These are phyloP conservation scores for Quillaja saponaria DNA, from an alignment of 306 rosid species.

Conservation along the genomic window DNA sequence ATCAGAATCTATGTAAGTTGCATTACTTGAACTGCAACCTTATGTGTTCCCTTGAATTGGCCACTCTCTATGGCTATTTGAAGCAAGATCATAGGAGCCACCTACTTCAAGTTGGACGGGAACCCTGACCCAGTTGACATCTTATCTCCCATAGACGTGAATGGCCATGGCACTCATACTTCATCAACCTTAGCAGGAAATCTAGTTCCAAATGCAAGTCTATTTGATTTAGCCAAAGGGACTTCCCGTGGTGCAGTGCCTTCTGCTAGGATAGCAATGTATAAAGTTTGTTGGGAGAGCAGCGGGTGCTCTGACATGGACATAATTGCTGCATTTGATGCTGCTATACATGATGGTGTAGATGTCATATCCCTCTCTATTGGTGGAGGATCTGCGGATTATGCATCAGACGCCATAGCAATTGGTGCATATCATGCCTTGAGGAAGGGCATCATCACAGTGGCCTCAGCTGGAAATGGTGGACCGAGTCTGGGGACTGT, in stretches of 20 bases:
- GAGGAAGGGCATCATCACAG: slow-evolving; percentile 76
- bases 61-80: slow-evolving; percentile 24
- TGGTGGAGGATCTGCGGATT: slow-evolving; percentile 58
- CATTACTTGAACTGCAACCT: slow-evolving; percentile 26
- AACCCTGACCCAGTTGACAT: slow-evolving; percentile 49
- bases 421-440: slow-evolving; percentile 82
- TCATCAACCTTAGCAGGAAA: slow-evolving; percentile 73
- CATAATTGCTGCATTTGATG: slow-evolving; percentile 82
- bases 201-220: slow-evolving; percentile 54
- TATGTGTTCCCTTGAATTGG: slow-evolving; percentile 14
- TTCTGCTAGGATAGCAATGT: slow-evolving; percentile 69
- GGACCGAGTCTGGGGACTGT: slow-evolving; percentile 63
- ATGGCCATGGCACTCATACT: slow-evolving; percentile 93
- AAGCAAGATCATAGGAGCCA: slow-evolving; percentile 88
- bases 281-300: slow-evolving; percentile 82
- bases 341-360: slow-evolving; percentile 83
- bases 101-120: slow-evolving; percentile 74
- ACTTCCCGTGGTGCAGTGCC: slow-evolving; percentile 82
- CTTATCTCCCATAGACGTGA: slow-evolving; percentile 63
- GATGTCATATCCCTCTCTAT: slow-evolving; percentile 85
- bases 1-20: too few relatives aligned
- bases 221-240: slow-evolving; percentile 72
- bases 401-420: slow-evolving; percentile 49
- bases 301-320: slow-evolving; percentile 81
- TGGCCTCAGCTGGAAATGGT: slow-evolving; percentile 76